These are phyloP conservation scores for Prunus armeniaca DNA, from an alignment of 306 rosid genomes.

Conservation along the genomic window DNA sequence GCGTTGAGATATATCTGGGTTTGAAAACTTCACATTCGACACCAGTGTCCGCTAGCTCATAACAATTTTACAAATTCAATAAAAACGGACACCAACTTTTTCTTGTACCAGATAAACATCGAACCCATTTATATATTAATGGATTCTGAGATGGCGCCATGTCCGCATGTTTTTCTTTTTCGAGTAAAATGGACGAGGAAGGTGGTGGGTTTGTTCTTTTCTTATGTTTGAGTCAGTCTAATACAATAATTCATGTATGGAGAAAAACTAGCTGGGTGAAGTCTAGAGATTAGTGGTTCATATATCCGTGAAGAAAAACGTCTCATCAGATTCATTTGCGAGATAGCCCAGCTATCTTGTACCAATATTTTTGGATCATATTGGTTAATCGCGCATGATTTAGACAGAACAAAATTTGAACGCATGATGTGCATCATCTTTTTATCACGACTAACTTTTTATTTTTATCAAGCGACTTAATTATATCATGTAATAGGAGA, in stretches of 20 bases:
- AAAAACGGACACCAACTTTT: not conserved
- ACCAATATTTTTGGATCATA: no score
- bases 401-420: no score
- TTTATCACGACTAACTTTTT: no score
- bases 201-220: not conserved
- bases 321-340: no score
- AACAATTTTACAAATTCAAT: slow-evolving; percentile 1
- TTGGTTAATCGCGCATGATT: no score
- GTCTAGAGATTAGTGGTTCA: no score
- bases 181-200: not conserved
- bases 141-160: slow-evolving; percentile 13
- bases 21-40: not conserved
- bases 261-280: not conserved
- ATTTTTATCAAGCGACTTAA: no score
- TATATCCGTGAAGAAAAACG: no score
- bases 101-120: not conserved
- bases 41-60: not conserved
- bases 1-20: not conserved
- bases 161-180: not conserved
- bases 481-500: no score
- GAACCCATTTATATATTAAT: not conserved
- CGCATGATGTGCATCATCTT: no score
- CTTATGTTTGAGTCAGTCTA: not conserved
- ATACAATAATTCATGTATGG: no score
- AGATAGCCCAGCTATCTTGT: no score